Percentiles rank a stretch among this genome's conserved stretches.
These are phyloP conservation scores for Proteromonas lacertae DNA, from an alignment of 352 stramenopile genomes.

Conservation along the genomic window DNA sequence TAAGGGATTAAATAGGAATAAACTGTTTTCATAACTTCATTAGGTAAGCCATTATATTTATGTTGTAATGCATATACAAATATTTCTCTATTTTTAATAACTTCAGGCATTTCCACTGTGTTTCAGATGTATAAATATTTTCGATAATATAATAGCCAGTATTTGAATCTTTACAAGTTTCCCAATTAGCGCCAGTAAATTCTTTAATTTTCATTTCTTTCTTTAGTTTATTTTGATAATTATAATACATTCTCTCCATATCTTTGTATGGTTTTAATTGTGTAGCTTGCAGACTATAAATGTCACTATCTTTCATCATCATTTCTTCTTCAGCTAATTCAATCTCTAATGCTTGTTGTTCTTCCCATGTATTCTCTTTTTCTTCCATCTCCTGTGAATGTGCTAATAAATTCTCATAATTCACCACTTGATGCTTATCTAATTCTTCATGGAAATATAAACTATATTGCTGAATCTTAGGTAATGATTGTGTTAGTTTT, in stretches of 20 bases:
- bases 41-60: conserved; percentile 29
- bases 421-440: not conserved
- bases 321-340: conserved; percentile 3
- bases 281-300: not conserved
- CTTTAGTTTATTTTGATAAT: not conserved
- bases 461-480: no score
- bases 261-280: not conserved
- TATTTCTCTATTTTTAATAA: conserved; percentile 42
- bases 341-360: no score
- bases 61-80: conserved; percentile 18
- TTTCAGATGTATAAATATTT: conserved; percentile 60
- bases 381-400: not conserved
- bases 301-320: conserved; percentile 7
- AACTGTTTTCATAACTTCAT: conserved; percentile 27
- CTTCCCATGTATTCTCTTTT: no score
- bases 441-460: no score
- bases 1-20: conserved; percentile 28
- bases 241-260: not conserved
- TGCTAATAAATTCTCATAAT: not conserved
- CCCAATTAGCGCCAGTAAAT: conserved; percentile 24
- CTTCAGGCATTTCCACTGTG: conserved; percentile 40
- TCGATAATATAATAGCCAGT: conserved; percentile 41
- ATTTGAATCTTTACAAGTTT: conserved; percentile 11
- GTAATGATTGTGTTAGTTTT: no score
- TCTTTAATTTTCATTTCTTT: conserved; percentile 10